Percentiles rank a stretch among this genome's conserved stretches.
Conservation (phyloP, 2,329 filamentous ascomycete genomes). For the Pseudocercospora musae region DNA sequence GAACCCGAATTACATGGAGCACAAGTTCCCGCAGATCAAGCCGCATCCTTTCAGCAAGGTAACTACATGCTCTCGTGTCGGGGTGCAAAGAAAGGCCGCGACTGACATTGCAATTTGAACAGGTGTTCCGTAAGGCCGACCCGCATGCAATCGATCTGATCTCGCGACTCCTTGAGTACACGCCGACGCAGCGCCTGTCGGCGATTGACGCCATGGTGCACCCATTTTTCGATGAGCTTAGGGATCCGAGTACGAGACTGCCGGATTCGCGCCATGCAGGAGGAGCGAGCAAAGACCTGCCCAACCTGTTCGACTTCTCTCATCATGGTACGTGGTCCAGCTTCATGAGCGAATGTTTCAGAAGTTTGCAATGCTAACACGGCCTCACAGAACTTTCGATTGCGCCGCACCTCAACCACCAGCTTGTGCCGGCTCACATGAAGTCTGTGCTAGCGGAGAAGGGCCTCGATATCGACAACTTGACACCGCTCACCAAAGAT, state of each 20-base stretch:
- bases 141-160: constrained; percentile 92
- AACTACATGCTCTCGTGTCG: constrained; percentile 22
- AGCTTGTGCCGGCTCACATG: constrained; percentile 82
- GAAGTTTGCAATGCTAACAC: constrained; percentile 10
- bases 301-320: constrained; percentile 87
- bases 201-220: constrained; percentile 97
- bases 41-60: constrained; percentile 97
- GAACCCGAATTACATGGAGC: constrained; percentile 99
- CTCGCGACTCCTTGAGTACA: constrained; percentile 90
- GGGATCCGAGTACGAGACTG: constrained; percentile 84
- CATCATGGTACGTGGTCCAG: constrained; percentile 68
- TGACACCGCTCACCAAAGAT: constrained; percentile 84
- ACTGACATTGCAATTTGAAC: constrained; percentile 14
- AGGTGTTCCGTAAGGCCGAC: constrained; percentile 96
- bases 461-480: constrained; percentile 86
- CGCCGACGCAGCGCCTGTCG: constrained; percentile 88
- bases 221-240: constrained; percentile 95
- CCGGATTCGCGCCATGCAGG: constrained; percentile 91
- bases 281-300: constrained; percentile 75
- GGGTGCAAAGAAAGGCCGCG: background rate
- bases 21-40: constrained; percentile 99
- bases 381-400: constrained; percentile 81
- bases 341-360: background rate
- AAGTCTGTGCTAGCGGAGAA: constrained; percentile 68
- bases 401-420: constrained; percentile 77